phyloP scores from a whole-genome alignment of 164 flowering plant genomes.

The Chloranthus sessilifolius region DNA sequence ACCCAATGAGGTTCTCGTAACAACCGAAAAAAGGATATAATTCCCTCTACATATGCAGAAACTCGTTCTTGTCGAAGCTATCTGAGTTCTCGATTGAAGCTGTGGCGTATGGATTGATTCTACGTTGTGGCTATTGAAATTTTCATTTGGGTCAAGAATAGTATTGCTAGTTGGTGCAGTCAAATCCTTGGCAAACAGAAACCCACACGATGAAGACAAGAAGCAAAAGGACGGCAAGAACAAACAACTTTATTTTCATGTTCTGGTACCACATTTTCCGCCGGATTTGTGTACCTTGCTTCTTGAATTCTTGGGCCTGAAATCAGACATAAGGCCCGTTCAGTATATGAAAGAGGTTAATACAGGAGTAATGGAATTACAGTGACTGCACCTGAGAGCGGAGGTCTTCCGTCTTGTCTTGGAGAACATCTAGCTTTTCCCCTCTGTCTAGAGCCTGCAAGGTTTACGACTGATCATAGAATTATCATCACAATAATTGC shows the following conservation, averaged over 20 bases:
- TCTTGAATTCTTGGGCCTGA: conserved; percentile 77
- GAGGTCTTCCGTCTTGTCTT: conserved; percentile 68
- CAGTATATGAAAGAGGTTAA: background rate
- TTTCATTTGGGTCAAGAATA: too few relatives aligned
- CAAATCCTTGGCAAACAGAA: conserved; percentile 78
- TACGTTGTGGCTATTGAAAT: too few relatives aligned
- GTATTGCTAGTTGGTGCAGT: conserved; percentile 55
- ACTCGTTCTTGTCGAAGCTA: too few relatives aligned
- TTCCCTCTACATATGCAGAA: too few relatives aligned
- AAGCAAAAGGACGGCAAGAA: conserved; percentile 65
- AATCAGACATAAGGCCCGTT: conserved; percentile 7
- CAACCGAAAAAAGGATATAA: too few relatives aligned
- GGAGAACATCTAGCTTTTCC: conserved; percentile 50
- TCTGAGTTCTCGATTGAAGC: too few relatives aligned
- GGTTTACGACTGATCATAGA: conserved; percentile 1
- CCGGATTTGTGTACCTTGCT: conserved; percentile 58
- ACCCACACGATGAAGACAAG: conserved; percentile 75
- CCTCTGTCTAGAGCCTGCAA: conserved; percentile 78
- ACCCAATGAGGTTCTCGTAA: too few relatives aligned
- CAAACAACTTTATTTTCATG: conserved; percentile 88
- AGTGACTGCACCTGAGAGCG: conserved; percentile 46
- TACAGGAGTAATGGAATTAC: conserved; percentile 4
- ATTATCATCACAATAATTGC: background rate
- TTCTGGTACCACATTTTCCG: conserved; percentile 93
- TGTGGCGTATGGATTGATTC: too few relatives aligned